phyloP scores from a whole-genome alignment of 2,329 filamentous ascomycete species.

The Harringtonia lauricola region DNA sequence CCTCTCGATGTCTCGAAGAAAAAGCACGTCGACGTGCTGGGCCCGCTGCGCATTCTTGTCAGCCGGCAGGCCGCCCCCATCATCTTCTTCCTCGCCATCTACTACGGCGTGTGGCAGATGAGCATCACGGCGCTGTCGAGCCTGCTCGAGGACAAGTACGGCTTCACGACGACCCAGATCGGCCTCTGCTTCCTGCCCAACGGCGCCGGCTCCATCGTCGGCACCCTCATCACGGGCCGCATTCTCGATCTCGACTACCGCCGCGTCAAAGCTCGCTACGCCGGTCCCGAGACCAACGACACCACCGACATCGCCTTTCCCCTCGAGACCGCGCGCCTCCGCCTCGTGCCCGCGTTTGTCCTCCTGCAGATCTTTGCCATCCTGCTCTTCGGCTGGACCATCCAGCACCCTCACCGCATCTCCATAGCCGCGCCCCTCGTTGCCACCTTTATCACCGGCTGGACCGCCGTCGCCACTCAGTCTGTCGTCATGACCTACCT shows the following conservation, averaged over 20 bases:
- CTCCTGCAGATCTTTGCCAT: slow-evolving; percentile 33
- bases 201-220: slow-evolving; percentile 35
- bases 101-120: slow-evolving; percentile 47
- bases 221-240: slow-evolving; percentile 42
- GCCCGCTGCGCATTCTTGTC: slow-evolving; percentile 39
- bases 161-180: slow-evolving; percentile 36
- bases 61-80: slow-evolving; percentile 47
- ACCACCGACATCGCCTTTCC: slow-evolving; percentile 41
- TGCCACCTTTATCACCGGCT: slow-evolving; percentile 45
- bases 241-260: slow-evolving; percentile 58
- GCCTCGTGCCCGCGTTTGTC: slow-evolving; percentile 33
- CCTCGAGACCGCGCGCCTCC: slow-evolving; percentile 41
- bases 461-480: slow-evolving; percentile 49
- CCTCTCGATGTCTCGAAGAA: too few relatives aligned
- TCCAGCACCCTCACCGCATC: slow-evolving; percentile 27
- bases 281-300: slow-evolving; percentile 42
- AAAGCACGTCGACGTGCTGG: slow-evolving; percentile 46
- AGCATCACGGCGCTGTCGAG: slow-evolving; percentile 41
- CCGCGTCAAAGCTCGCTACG: slow-evolving; percentile 28
- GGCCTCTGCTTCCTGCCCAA: slow-evolving; percentile 44
- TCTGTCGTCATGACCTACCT: slow-evolving; percentile 50
- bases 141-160: slow-evolving; percentile 38
- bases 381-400: slow-evolving; percentile 41
- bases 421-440: slow-evolving; percentile 43
- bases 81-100: slow-evolving; percentile 38